Evolutionary conservation across 2,329 filamentous ascomycete genomes (phyloP), one percentile per base, ranked within the genome.

Genomic region (Alternaria postmessia): DNA sequence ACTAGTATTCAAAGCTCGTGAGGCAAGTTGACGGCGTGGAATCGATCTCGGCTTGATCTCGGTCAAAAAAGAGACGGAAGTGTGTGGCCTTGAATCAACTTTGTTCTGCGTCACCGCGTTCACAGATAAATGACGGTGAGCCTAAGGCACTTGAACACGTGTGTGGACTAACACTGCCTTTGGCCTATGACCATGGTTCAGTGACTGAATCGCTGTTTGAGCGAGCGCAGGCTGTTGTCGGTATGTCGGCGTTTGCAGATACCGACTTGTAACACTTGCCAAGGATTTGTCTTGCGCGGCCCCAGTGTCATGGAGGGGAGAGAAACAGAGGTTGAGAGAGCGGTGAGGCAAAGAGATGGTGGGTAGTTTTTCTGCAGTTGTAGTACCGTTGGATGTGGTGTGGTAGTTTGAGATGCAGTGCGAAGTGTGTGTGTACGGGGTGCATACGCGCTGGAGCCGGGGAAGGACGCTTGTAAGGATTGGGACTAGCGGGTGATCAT

Each of bases 191-290:
- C 16, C 46, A 49, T 26, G 30, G 20, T 49, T 49, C 46, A 49
- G 20, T 22, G 41, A 42, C 3, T 12, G 44, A 43, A 16, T 44
- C 36, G 30, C 38, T 22, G 38, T 51, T 49, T 38, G 46, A 20
- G 46, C 32, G 20, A 49, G 46, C 24, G 46, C 46, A 36, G 36
- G 18, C 20, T 32, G 39, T n/a, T 34, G 26, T 65, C 62, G 62
- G 64, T 42, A 30, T 46, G 48, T 67, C 64, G 64, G 64, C 36
- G 42, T 8, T 57, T 55, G 42, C 5, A 4, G 38, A 3, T 11
- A 34, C 64, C 62, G 62, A 64, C 52, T 36, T 38, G 46, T 46
- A 47, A 54, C 41, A 28, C 30, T 47, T 56, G 51, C 41, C 36
- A 53, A 53, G 51, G 51, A 18, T 1, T 24, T 34, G 28, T 20